Conservation (phyloP, 2,329 filamentous ascomycete species). For the Fusarium floridanum region DNA sequence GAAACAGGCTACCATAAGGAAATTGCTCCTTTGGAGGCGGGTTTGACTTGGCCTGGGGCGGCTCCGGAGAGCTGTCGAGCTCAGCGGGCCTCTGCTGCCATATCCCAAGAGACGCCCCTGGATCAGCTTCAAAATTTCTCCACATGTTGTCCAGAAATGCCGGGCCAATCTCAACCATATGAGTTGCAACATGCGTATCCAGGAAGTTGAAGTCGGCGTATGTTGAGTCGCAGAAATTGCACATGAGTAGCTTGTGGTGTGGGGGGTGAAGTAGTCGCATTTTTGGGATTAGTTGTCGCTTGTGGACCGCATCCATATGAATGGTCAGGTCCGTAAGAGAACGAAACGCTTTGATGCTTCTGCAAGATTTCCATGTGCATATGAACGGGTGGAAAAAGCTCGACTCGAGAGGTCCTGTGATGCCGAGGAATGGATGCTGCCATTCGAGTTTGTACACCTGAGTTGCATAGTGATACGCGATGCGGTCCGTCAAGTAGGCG, state of each 20-base stretch:
- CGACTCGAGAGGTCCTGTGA: background rate
- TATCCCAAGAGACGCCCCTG: background rate
- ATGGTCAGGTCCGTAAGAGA: background rate
- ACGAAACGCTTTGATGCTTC: background rate
- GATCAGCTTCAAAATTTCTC: conserved; percentile 2
- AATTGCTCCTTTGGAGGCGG: background rate
- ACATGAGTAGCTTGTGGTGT: background rate
- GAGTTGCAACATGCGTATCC: background rate
- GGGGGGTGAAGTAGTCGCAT: background rate
- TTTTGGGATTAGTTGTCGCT: background rate
- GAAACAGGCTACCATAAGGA: background rate
- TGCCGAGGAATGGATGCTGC: background rate
- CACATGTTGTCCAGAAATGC: background rate
- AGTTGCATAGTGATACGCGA: background rate
- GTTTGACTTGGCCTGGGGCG: background rate
- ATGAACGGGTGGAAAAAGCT: background rate
- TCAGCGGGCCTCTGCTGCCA: background rate
- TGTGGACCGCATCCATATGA: background rate
- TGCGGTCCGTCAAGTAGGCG: background rate
- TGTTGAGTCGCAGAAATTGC: background rate
- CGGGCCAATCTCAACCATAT: background rate
- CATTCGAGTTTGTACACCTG: background rate
- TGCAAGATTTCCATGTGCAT: background rate
- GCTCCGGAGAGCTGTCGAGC: background rate
- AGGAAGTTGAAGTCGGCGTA: background rate